Evolutionary conservation across 83 land plant genomes (phyloP).

Genomic region (Larix sibirica): DNA sequence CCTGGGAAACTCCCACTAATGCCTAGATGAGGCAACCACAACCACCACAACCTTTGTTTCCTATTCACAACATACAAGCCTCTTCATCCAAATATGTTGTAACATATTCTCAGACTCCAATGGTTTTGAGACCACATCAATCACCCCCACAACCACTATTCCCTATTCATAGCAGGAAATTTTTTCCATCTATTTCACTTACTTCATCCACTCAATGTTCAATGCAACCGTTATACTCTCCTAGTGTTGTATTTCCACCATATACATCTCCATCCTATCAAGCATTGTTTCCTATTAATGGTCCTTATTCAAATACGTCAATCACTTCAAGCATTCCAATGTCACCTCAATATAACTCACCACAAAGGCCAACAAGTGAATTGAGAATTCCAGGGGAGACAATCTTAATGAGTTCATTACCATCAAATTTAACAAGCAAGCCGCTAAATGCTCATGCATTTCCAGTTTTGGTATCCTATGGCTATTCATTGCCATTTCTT

Average conservation of each 20-base stretch:
- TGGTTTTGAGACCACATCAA: slow-evolving; percentile 54
- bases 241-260: not conserved
- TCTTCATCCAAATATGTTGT: slow-evolving; percentile 35
- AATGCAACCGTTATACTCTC: slow-evolving; percentile 1
- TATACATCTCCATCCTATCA: not conserved
- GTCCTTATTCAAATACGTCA: slow-evolving; percentile 6
- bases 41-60: slow-evolving; percentile 82
- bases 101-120: slow-evolving; percentile 54
- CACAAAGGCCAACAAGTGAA: slow-evolving; percentile 4
- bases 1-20: slow-evolving; percentile 63
- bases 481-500: no score
- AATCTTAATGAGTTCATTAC: not conserved
- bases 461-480: no score
- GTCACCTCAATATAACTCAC: not conserved
- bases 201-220: not conserved
- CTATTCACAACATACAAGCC: slow-evolving; percentile 60
- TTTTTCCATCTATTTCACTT: not conserved
- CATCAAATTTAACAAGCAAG: not conserved
- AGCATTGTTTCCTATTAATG: slow-evolving; percentile 12
- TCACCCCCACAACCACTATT: slow-evolving; percentile 72
- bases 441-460: not conserved
- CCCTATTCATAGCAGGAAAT: slow-evolving; percentile 36
- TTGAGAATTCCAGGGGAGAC: slow-evolving; percentile 4
- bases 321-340: not conserved
- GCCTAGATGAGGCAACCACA: slow-evolving; percentile 39